phyloP scores from a whole-genome alignment of 768 basidiomycete genomes.

The Lactarius akahatsu region DNA sequence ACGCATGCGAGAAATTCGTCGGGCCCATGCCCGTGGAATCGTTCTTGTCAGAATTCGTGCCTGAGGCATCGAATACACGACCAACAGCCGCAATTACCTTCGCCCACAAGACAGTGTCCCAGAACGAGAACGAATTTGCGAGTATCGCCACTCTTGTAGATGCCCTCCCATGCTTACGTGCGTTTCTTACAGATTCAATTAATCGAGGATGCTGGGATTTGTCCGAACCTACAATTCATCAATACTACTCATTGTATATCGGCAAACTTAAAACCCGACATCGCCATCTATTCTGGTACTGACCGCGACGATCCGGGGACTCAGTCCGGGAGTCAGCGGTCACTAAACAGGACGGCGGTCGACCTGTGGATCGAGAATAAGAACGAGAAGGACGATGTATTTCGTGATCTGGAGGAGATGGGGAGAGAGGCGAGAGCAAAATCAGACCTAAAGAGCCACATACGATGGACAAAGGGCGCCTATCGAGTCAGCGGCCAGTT shows the following conservation, averaged over 20 bases:
- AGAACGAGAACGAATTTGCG: not conserved
- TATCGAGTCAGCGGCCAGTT: too few species aligned
- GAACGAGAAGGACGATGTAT: not conserved
- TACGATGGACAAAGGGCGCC: too few species aligned
- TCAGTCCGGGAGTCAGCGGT: not conserved
- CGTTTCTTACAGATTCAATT: not conserved
- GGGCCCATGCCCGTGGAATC: constrained; percentile 1
- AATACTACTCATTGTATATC: not conserved
- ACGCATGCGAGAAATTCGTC: constrained; percentile 12
- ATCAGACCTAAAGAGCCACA: too few species aligned
- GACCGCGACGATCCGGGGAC: not conserved
- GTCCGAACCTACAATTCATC: not conserved
- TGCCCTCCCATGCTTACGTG: not conserved
- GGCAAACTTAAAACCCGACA: constrained; percentile 4
- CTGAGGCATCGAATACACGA: not conserved
- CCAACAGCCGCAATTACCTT: not conserved
- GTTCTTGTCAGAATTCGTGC: constrained; percentile 3
- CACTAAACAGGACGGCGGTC: not conserved
- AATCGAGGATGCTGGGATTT: not conserved
- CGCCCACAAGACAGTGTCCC: not conserved
- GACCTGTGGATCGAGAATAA: constrained; percentile 11
- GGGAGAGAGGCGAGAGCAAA: too few species aligned
- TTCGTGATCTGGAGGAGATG: too few species aligned
- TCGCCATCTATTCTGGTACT: constrained; percentile 6
- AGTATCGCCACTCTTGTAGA: not conserved